Evolutionary conservation across 768 basidiomycete genomes (phyloP).

Genomic region (Lactarius pseudohatsudake): DNA sequence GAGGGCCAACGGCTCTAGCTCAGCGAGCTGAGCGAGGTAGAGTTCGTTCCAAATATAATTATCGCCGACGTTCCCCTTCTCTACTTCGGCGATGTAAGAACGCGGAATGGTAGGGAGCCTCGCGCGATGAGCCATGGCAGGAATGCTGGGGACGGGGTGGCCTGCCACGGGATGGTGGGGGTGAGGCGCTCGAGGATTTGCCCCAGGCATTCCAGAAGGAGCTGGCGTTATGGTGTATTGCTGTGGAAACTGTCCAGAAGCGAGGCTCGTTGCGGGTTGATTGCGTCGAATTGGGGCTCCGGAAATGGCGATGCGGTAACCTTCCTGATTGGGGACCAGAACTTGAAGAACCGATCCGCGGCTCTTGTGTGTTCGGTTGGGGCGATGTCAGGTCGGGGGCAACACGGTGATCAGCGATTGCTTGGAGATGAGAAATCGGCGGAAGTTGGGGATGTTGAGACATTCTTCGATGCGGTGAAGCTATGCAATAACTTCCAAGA

Average conservation of each 20-base stretch:
- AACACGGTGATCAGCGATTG: constrained; percentile 1
- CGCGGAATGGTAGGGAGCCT: background rate
- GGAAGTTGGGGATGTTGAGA: background rate
- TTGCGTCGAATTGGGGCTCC: background rate
- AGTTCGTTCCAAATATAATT: background rate
- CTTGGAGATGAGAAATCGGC: background rate
- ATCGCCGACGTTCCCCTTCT: background rate
- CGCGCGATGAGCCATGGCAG: background rate
- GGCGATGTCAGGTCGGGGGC: background rate
- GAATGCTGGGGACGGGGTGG: background rate
- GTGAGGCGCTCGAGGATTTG: background rate
- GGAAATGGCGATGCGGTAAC: background rate
- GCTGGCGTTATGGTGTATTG: background rate
- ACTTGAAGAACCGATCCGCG: background rate
- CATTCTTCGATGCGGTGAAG: background rate
- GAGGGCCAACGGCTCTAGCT: background rate
- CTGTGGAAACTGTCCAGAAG: background rate
- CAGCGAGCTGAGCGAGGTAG: background rate
- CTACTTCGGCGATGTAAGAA: background rate
- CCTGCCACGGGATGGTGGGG: background rate
- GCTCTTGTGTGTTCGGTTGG: background rate
- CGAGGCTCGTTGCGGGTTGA: background rate
- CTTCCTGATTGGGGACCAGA: background rate
- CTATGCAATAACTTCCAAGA: background rate
- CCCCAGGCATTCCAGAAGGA: background rate